A percentile compares a stretch with the other conserved stretches of the same genome.
Conservation (phyloP, 116 monocot species). For the Trichopus zeylanicus region DNA sequence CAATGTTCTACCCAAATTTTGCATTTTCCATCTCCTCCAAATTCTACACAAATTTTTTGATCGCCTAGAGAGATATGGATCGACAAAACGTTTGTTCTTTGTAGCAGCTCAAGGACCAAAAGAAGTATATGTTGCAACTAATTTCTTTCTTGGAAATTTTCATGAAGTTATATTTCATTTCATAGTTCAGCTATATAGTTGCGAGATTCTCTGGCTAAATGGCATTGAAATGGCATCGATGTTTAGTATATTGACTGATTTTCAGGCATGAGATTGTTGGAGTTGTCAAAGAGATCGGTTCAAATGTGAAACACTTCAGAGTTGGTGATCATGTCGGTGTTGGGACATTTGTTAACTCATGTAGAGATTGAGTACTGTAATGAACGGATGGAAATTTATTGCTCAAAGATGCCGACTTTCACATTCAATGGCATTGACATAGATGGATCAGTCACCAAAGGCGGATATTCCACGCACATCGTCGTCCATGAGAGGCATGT, state of each 20-base stretch:
- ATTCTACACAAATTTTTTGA: too few species aligned
- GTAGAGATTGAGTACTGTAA: constrained; percentile 62
- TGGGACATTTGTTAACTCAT: constrained; percentile 80
- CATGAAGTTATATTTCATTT: neutral
- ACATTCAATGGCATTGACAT: constrained; percentile 63
- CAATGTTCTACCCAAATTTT: too few species aligned
- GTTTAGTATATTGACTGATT: neutral
- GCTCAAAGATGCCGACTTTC: constrained; percentile 12
- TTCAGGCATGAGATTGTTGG: constrained; percentile 66
- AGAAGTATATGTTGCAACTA: too few species aligned
- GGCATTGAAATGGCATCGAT: neutral
- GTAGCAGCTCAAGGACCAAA: neutral
- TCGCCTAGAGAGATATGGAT: neutral
- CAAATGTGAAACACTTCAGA: constrained; percentile 57
- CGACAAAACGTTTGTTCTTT: neutral
- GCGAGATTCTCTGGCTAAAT: neutral
- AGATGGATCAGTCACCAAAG: constrained; percentile 82
- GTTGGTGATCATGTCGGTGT: constrained; percentile 73
- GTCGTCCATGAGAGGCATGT: constrained; percentile 78
- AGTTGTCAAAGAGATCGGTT: constrained; percentile 47
- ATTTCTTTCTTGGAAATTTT: too few species aligned
- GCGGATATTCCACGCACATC: constrained; percentile 75
- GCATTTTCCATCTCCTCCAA: too few species aligned
- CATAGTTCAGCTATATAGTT: neutral
- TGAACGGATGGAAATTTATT: constrained; percentile 45